Evolutionary conservation across 129 eudicot species (phyloP).

Genomic region (Flaveria linearis): DNA sequence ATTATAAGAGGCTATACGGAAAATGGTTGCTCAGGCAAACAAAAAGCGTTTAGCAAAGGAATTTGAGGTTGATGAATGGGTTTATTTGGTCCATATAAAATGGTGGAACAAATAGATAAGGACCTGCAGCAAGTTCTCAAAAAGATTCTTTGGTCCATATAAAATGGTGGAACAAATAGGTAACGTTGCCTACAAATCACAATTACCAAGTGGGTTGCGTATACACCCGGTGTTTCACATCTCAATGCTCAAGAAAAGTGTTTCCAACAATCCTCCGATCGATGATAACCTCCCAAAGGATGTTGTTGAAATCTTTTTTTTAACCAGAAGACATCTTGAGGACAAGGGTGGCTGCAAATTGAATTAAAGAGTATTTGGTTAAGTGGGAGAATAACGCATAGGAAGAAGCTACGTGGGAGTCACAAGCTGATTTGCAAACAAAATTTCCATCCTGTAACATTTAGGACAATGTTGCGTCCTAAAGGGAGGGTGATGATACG

Average conservation of each 20-base stretch:
- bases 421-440: neutral
- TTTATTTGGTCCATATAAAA: too few relatives aligned
- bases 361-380: too few relatives aligned
- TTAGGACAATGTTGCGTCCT: neutral
- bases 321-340: neutral
- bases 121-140: neutral
- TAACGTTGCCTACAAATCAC: neutral
- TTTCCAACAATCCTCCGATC: neutral
- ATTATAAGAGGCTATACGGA: too few relatives aligned
- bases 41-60: too few relatives aligned
- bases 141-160: neutral
- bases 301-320: neutral
- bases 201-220: neutral
- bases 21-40: too few relatives aligned
- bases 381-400: neutral
- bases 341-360: neutral
- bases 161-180: neutral
- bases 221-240: neutral
- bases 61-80: neutral
- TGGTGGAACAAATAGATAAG: neutral
- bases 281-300: neutral
- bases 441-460: neutral
- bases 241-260: neutral
- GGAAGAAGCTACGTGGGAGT: neutral
- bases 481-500: neutral